These are phyloP conservation scores for Cutaneotrichosporon mucoides DNA, from an alignment of 1,284 basidiomycete genomes.

Conservation along the genomic window DNA sequence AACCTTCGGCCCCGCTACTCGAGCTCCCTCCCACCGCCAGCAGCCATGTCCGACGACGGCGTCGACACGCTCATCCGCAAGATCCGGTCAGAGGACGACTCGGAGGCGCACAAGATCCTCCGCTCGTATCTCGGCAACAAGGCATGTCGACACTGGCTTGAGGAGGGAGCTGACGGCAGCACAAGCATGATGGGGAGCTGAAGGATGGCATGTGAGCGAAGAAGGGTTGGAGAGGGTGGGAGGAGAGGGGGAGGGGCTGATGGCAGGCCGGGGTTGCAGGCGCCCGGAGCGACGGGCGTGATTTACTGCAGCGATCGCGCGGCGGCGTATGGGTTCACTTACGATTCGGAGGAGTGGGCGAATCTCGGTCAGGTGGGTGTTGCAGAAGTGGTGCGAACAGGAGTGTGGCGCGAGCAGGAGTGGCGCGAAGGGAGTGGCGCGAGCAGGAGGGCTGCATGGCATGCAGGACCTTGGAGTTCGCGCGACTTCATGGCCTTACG, in stretches of 20 bases:
- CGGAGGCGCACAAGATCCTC: constrained; percentile 67
- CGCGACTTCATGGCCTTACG: too few relatives aligned
- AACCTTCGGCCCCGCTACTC: too few relatives aligned
- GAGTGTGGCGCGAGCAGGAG: too few relatives aligned
- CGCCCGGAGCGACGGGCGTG: constrained; percentile 49
- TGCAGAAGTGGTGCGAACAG: background rate
- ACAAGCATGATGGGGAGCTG: constrained; percentile 10
- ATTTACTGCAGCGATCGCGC: constrained; percentile 78
- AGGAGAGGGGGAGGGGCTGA: background rate
- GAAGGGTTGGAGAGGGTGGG: too few relatives aligned
- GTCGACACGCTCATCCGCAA: background rate
- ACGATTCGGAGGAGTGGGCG: constrained; percentile 68
- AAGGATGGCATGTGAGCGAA: constrained; percentile 19
- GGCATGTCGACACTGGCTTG: constrained; percentile 3
- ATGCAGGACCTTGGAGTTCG: too few relatives aligned
- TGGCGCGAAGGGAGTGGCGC: too few relatives aligned
- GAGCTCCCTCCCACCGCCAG: too few relatives aligned
- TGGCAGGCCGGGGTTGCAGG: constrained; percentile 51
- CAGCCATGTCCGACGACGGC: background rate
- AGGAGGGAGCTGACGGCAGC: constrained; percentile 1
- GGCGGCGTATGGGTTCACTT: constrained; percentile 74
- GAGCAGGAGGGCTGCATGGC: too few relatives aligned
- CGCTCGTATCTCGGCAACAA: constrained; percentile 30
- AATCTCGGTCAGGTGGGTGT: constrained; percentile 62
- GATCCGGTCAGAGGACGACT: constrained; percentile 59